Evolutionary conservation across 2,329 filamentous ascomycete genomes (phyloP).

Genomic region (Aspergillus alliaceus): DNA sequence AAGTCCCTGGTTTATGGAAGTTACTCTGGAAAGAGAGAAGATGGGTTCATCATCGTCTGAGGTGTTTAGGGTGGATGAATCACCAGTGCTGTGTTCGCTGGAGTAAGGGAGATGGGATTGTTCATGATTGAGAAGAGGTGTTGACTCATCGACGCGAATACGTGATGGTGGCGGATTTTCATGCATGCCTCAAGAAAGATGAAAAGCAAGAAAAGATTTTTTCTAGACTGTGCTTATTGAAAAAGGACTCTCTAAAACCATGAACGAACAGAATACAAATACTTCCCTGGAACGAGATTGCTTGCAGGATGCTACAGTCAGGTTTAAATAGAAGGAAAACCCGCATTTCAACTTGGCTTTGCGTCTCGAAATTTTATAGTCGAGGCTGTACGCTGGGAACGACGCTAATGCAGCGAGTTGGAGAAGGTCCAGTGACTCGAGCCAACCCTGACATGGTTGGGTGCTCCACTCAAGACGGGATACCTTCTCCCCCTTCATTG

Average conservation of each 20-base stretch:
- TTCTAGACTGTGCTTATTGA: not conserved
- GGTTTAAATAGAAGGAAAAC: not conserved
- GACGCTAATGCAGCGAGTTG: not conserved
- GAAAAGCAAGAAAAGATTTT: too few relatives aligned
- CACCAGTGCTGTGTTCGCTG: conserved; percentile 33
- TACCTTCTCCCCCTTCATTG: too few relatives aligned
- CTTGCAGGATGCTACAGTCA: not conserved
- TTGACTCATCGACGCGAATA: conserved; percentile 15
- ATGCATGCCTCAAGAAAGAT: not conserved
- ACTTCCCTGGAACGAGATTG: not conserved
- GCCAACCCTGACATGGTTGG: not conserved
- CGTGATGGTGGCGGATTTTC: not conserved
- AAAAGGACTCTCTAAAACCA: not conserved
- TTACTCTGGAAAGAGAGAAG: conserved; percentile 24
- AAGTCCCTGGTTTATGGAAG: conserved; percentile 27
- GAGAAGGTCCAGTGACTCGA: not conserved
- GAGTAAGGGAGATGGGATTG: conserved; percentile 26
- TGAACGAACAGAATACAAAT: too few relatives aligned
- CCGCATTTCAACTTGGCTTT: not conserved
- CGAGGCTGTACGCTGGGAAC: not conserved
- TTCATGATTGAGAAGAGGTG: conserved; percentile 16
- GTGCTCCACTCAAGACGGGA: not conserved
- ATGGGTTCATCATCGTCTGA: conserved; percentile 21
- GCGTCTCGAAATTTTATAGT: not conserved
- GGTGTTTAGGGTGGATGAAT: conserved; percentile 3